Evolutionary conservation across 345 rosid species (phyloP).

Genomic region (Pugionium cornutum): DNA sequence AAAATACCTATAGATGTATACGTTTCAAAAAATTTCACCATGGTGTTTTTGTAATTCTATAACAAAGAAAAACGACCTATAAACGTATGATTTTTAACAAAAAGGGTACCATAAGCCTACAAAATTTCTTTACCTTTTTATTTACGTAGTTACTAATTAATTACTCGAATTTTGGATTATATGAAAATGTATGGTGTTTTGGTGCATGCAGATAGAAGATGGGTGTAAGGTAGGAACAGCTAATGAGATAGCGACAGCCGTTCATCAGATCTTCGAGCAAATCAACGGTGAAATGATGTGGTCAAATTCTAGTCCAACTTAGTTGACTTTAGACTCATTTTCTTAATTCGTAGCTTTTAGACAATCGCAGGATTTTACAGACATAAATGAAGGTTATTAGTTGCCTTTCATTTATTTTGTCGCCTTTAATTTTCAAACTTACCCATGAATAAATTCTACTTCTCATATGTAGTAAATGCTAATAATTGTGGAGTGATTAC

Average conservation of each 20-base stretch:
- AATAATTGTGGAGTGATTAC: too few relatives aligned
- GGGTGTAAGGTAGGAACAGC: slow-evolving; percentile 61
- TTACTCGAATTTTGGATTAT: neutral
- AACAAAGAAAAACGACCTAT: too few relatives aligned
- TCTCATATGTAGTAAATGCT: neutral
- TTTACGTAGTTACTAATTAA: neutral
- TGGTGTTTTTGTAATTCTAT: too few relatives aligned
- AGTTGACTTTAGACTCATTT: slow-evolving; percentile 26
- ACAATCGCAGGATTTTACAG: neutral
- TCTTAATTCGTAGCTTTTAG: slow-evolving; percentile 1
- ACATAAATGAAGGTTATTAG: neutral
- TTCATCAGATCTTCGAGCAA: slow-evolving; percentile 58
- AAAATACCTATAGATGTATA: too few relatives aligned
- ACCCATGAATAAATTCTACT: neutral
- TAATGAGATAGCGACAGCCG: slow-evolving; percentile 58
- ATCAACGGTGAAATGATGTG: slow-evolving; percentile 46
- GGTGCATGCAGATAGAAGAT: slow-evolving; percentile 61
- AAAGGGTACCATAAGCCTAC: too few relatives aligned
- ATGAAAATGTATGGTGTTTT: slow-evolving; percentile 13
- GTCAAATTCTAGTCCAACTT: slow-evolving; percentile 26
- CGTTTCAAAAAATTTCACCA: too few relatives aligned
- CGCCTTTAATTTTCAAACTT: slow-evolving; percentile 10
- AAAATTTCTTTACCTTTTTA: neutral
- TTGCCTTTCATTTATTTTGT: slow-evolving; percentile 5
- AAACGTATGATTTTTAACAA: too few relatives aligned